A percentile compares a stretch with the other conserved stretches of the same genome.
These are phyloP conservation scores for Entophlyctis luteolus DNA, from an alignment of 192 early-diverging fungal species.

Conservation along the genomic window DNA sequence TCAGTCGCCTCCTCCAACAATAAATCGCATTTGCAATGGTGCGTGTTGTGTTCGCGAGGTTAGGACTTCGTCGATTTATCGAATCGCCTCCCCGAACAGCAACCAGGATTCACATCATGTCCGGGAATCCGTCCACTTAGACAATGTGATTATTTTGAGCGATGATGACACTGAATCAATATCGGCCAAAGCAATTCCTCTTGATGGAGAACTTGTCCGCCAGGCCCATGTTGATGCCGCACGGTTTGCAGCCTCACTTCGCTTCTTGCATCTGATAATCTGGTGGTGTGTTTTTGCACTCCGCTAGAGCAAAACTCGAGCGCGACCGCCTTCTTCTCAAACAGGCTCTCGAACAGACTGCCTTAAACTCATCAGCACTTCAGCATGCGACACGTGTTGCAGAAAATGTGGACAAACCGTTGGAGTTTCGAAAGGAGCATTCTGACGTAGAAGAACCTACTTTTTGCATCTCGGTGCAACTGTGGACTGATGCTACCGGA, in stretches of 20 bases:
- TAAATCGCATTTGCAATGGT: too few species aligned
- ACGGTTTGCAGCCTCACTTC: neutral
- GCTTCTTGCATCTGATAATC: neutral
- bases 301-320: neutral
- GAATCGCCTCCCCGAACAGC: too few species aligned
- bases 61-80: too few species aligned
- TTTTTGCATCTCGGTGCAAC: neutral
- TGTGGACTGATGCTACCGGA: neutral
- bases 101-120: too few species aligned
- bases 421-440: neutral
- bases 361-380: neutral
- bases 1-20: too few species aligned
- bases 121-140: too few species aligned
- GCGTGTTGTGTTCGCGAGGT: too few species aligned
- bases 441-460: neutral
- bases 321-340: neutral
- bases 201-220: too few species aligned
- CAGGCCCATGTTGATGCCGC: neutral
- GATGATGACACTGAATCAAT: too few species aligned
- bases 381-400: neutral
- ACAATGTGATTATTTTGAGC: too few species aligned
- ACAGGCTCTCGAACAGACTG: neutral
- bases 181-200: too few species aligned
- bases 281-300: neutral
- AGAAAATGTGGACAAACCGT: neutral